Evolutionary conservation across 192 early-diverging fungal species (phyloP).

Genomic region (Coemansia sp.): DNA sequence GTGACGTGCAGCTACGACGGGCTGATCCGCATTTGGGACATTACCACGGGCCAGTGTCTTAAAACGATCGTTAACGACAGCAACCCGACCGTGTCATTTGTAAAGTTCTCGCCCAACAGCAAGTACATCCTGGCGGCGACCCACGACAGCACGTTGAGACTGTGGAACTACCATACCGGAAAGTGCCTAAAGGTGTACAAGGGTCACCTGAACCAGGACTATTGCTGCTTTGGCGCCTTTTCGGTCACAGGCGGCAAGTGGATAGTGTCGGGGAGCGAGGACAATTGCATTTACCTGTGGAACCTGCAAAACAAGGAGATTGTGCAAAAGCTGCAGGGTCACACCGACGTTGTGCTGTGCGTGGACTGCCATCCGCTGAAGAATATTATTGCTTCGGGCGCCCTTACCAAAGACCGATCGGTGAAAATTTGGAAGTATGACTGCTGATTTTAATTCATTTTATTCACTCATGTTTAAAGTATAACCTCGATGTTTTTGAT

Average conservation of each 20-base stretch:
- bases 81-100: conserved; percentile 95
- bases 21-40: conserved; percentile 98
- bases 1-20: conserved; percentile 95
- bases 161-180: conserved; percentile 92
- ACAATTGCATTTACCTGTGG: conserved; percentile 95
- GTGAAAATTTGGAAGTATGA: conserved; percentile 80
- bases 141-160: conserved; percentile 86
- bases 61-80: conserved; percentile 96
- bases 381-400: conserved; percentile 94
- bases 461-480: no score
- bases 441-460: no score
- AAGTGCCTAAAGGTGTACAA: conserved; percentile 96
- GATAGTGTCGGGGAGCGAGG: conserved; percentile 96
- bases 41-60: conserved; percentile 93
- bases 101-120: conserved; percentile 98
- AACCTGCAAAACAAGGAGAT: conserved; percentile 94
- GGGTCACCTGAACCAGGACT: conserved; percentile 88
- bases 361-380: conserved; percentile 92
- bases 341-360: conserved; percentile 88
- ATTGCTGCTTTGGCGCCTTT: conserved; percentile 93
- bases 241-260: conserved; percentile 84
- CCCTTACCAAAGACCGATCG: conserved; percentile 86
- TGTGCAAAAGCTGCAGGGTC: conserved; percentile 90
- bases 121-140: conserved; percentile 97
- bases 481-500: no score